Base-by-base conservation (phyloP, 2,329 filamentous ascomycete genomes). In the Teratosphaeria pseudoeucalypti region DNA sequence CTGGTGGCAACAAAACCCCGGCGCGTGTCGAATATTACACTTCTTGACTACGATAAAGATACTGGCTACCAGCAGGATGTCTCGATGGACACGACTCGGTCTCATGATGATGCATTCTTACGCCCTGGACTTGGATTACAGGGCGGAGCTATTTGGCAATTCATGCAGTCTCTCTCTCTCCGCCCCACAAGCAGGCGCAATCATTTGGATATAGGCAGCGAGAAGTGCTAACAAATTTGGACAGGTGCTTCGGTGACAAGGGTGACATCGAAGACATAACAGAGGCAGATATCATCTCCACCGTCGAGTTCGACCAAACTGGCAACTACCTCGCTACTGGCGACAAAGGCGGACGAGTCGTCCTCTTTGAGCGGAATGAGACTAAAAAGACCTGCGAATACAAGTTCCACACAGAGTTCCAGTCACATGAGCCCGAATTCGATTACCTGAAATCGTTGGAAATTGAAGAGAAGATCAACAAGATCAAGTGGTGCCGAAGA, bases 311-410 rank as follows among this genome's bases (percentile, higher is more conserved):
- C 73, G 89, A 94, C 73, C 89, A 94, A 72, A 94, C 89, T 49
- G 89, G 89, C 60, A 92, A 94, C 74, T 94, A 94, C 73, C 82
- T 94, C 62, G 89, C 89, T 65, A 94, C 89, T n/a, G 89, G 89
- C 73, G 89, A 94, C 76, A 94, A 94, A 76, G 89, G 89, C 68
- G 89, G 89, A 62, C 82, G 89, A 68, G 89, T 94, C 59, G 89
- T 94, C 61, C 78, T 94, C 62, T 94, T 94, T 70, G 89, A 94
- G 78, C 84, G 94, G 68, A 99, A 99, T 72, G 94, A 97, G 78
- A 96, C 92, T 73, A 97, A 99, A 86, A 99, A 97, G 85, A 97
- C 94, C 56, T 99, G 94, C 84, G 94, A 99, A 77, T 99, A 99
- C 83, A 99, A 97, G 77, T 99, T 99, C 76, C 94, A 99, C 77